These are phyloP conservation scores for Fusarium secorum DNA, from an alignment of 2,329 filamentous ascomycete genomes.

Conservation along the genomic window DNA sequence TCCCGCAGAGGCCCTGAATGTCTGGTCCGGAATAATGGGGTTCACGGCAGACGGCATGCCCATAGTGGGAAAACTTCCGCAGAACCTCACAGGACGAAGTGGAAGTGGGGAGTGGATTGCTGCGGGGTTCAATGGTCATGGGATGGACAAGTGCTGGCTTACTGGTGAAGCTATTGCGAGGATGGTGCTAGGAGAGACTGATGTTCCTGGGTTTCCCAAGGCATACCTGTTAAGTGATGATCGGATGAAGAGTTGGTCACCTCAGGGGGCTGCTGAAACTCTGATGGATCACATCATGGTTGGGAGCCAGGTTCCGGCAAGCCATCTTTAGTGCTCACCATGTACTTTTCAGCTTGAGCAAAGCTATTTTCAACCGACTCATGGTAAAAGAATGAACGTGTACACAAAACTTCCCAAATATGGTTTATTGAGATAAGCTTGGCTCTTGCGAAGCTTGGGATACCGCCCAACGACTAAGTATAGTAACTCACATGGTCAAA, in stretches of 20 bases:
- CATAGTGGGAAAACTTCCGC: conserved; percentile 55
- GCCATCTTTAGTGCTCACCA: neutral
- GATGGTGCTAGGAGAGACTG: conserved; percentile 39
- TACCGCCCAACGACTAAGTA: accelerated
- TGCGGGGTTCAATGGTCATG: conserved; percentile 58
- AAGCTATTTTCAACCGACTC: accelerated
- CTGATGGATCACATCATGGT: conserved; percentile 29
- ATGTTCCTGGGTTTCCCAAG: conserved; percentile 27
- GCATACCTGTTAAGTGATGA: conserved; percentile 15
- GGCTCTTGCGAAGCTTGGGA: neutral
- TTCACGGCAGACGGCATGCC: conserved; percentile 56
- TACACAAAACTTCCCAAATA: accelerated
- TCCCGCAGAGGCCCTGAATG: conserved; percentile 36
- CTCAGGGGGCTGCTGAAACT: conserved; percentile 18
- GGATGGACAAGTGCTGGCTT: conserved; percentile 61
- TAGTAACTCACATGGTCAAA: too few species aligned
- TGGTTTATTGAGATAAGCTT: neutral
- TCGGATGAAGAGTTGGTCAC: conserved; percentile 9
- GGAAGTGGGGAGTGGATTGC: conserved; percentile 54
- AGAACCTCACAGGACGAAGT: conserved; percentile 27
- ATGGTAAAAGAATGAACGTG: accelerated
- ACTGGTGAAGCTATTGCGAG: conserved; percentile 51
- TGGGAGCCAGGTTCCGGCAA: neutral
- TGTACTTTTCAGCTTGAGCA: accelerated
- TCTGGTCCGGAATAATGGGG: conserved; percentile 60